These are phyloP conservation scores for Dalbergia cultrata DNA, from an alignment of 306 rosid species.

Conservation along the genomic window DNA sequence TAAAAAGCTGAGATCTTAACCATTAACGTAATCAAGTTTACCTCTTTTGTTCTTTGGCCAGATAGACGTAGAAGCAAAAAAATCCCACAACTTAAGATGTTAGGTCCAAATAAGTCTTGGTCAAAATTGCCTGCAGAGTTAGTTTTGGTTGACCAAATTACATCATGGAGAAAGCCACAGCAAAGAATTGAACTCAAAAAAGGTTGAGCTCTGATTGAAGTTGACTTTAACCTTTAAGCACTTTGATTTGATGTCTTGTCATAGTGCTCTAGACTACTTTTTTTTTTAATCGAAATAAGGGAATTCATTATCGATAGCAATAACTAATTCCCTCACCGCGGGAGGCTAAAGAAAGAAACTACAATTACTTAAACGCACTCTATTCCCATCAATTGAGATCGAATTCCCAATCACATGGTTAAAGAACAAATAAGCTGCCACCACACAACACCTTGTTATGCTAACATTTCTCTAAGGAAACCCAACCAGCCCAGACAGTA, in stretches of 20 bases:
- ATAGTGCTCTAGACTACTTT: too few species aligned
- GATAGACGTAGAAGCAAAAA: constrained; percentile 2
- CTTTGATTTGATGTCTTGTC: background rate
- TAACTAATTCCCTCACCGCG: too few species aligned
- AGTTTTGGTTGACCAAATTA: background rate
- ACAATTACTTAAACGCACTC: too few species aligned
- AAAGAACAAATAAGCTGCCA: too few species aligned
- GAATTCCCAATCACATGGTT: too few species aligned
- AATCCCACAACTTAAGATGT: background rate
- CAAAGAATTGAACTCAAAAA: background rate
- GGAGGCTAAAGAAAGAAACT: too few species aligned
- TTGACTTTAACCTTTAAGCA: background rate
- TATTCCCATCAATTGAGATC: too few species aligned
- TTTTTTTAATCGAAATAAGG: too few species aligned
- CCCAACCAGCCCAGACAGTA: background rate
- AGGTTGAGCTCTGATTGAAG: background rate
- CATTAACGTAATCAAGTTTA: background rate
- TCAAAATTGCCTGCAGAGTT: background rate
- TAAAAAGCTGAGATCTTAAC: background rate
- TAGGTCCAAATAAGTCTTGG: background rate
- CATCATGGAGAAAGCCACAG: background rate
- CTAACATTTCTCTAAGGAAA: background rate
- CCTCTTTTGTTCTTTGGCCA: background rate
- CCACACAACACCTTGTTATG: too few species aligned
- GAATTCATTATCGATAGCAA: too few species aligned